Percentiles rank a stretch among this genome's conserved stretches.
Evolutionary conservation across 352 stramenopile species (phyloP).

Genomic region (Pythium brachiatum): DNA sequence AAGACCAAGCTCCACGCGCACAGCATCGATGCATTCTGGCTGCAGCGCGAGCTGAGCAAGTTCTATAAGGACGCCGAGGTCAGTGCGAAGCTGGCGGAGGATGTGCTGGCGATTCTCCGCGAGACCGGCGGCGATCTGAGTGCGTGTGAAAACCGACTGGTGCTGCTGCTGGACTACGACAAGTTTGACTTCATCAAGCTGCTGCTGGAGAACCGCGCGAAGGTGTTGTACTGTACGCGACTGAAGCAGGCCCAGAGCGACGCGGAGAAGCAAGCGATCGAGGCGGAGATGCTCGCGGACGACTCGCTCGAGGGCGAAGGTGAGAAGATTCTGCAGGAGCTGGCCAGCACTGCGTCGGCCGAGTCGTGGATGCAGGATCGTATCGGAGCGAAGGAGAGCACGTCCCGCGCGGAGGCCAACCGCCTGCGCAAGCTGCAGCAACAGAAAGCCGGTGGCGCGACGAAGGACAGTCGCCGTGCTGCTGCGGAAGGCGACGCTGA

Average conservation of each 20-base stretch:
- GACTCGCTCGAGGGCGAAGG: slow-evolving; percentile 90
- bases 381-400: slow-evolving; percentile 83
- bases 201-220: slow-evolving; percentile 94
- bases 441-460: slow-evolving; percentile 29
- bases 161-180: slow-evolving; percentile 97
- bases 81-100: slow-evolving; percentile 89
- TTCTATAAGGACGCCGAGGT: slow-evolving; percentile 96
- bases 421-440: slow-evolving; percentile 78
- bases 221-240: slow-evolving; percentile 96
- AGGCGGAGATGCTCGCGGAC: slow-evolving; percentile 84
- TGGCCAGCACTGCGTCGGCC: slow-evolving; percentile 86
- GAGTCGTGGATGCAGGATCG: slow-evolving; percentile 95
- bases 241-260: slow-evolving; percentile 96
- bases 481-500: slow-evolving; percentile 31
- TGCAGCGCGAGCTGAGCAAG: slow-evolving; percentile 95
- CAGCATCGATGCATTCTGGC: slow-evolving; percentile 98
- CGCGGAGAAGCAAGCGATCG: slow-evolving; percentile 86
- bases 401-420: slow-evolving; percentile 76
- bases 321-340: slow-evolving; percentile 86
- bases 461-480: slow-evolving; percentile 24
- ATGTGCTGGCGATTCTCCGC: slow-evolving; percentile 81
- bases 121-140: slow-evolving; percentile 69
- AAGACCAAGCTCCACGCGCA: slow-evolving; percentile 90
- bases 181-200: slow-evolving; percentile 99
- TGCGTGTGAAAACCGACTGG: slow-evolving; percentile 96